Conservation (phyloP, 768 basidiomycete genomes). For the Baorangia bicolor region DNA sequence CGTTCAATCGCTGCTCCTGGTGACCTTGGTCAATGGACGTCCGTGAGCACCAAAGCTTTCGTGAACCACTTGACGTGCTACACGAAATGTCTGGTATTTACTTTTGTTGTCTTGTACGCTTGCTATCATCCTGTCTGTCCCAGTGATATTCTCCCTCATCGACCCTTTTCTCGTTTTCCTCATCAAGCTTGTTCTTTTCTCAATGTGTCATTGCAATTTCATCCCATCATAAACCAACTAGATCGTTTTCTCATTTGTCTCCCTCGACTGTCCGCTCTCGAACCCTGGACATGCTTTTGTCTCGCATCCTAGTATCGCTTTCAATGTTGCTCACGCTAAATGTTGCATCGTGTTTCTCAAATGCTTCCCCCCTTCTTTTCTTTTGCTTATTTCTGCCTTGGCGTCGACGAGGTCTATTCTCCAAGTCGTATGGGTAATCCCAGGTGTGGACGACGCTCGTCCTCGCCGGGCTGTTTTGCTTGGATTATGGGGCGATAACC, state of each 20-base stretch:
- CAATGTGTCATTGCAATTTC: not conserved
- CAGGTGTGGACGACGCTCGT: not conserved
- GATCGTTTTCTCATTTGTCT: not conserved
- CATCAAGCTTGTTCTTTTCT: not conserved
- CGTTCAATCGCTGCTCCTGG: not conserved
- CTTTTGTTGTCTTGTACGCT: not conserved
- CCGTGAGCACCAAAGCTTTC: not conserved
- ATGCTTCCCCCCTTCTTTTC: not conserved
- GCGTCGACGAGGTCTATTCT: not conserved
- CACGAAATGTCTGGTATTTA: not conserved
- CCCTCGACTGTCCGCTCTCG: not conserved
- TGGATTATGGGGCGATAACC: slow-evolving; percentile 1
- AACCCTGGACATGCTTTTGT: not conserved
- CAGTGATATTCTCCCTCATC: not conserved
- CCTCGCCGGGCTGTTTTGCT: not conserved
- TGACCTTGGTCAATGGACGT: not conserved
- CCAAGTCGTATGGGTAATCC: not conserved
- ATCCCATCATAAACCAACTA: not conserved
- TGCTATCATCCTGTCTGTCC: not conserved
- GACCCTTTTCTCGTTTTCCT: not conserved
- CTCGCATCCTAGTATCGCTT: slow-evolving; percentile 1
- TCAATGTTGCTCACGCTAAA: not conserved
- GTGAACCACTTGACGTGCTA: not conserved
- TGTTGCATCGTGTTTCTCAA: not conserved
- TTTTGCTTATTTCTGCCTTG: not conserved